phyloP scores from a whole-genome alignment of 2,329 filamentous ascomycete species.

The Phyllosticta ampelicida region DNA sequence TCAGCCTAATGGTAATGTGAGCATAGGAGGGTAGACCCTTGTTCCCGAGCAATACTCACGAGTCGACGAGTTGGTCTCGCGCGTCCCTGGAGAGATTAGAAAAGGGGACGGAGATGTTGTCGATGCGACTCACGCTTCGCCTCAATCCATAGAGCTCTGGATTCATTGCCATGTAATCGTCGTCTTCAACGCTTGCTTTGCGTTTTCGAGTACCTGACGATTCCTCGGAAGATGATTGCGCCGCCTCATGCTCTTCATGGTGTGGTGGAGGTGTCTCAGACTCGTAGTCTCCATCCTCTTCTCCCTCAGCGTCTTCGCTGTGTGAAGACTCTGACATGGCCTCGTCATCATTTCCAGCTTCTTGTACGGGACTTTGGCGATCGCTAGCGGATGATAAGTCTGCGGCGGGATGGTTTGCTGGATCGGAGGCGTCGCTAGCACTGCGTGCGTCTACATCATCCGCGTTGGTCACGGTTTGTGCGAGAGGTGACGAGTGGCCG shows the following conservation, averaged over 20 bases:
- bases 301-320: conserved; percentile 40
- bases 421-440: conserved; percentile 69
- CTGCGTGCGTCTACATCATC: conserved; percentile 44
- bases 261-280: conserved; percentile 44
- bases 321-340: conserved; percentile 37
- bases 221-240: conserved; percentile 59
- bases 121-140: conserved; percentile 60
- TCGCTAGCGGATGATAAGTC: conserved; percentile 30
- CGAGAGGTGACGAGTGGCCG: conserved; percentile 50
- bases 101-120: conserved; percentile 11
- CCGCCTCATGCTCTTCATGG: conserved; percentile 41
- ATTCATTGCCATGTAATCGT: conserved; percentile 79
- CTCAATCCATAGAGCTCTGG: conserved; percentile 90
- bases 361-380: conserved; percentile 29
- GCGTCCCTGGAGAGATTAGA: conserved; percentile 41
- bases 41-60: conserved; percentile 31
- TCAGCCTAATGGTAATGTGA: conserved; percentile 39
- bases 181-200: conserved; percentile 53
- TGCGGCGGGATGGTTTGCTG: conserved; percentile 44
- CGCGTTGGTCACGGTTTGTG: conserved; percentile 35
- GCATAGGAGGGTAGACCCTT: conserved; percentile 14
- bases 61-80: conserved; percentile 52
- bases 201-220: conserved; percentile 60
- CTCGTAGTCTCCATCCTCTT: conserved; percentile 61
- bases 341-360: conserved; percentile 35